Percentiles rank a stretch among this genome's conserved stretches.
Conservation (phyloP, 108 stramenopile species). For the Licmophora abbreviata region DNA sequence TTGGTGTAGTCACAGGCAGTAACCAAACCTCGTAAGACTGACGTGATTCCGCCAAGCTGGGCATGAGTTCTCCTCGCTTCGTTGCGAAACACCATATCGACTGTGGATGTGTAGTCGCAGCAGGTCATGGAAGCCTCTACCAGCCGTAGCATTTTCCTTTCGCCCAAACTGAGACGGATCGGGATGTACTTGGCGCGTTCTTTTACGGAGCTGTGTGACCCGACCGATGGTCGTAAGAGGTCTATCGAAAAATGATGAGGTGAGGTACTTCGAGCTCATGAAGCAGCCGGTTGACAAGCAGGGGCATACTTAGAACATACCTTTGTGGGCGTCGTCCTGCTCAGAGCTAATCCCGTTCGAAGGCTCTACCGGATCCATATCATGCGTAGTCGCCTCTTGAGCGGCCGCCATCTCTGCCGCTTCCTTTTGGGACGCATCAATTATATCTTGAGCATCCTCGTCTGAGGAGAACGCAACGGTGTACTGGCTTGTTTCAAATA, state of each 20-base stretch:
- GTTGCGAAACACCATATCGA: conserved; percentile 41
- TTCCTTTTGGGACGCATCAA: conserved; percentile 24
- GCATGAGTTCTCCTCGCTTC: conserved; percentile 21
- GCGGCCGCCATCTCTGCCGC: background rate
- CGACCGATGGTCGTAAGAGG: conserved; percentile 4
- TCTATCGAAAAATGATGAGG: too few species aligned
- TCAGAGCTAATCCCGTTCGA: background rate
- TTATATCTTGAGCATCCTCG: conserved; percentile 18
- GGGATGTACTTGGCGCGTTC: conserved; percentile 76
- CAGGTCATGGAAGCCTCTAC: conserved; percentile 61
- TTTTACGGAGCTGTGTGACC: conserved; percentile 20
- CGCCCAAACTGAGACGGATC: conserved; percentile 46
- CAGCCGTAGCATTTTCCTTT: conserved; percentile 58
- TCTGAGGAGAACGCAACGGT: conserved; percentile 17
- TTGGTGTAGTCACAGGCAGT: conserved; percentile 43
- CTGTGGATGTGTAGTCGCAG: conserved; percentile 51
- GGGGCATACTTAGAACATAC: too few species aligned
- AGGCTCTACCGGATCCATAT: background rate
- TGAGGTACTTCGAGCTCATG: too few species aligned
- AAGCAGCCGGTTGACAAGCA: too few species aligned
- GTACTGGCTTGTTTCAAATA: conserved; percentile 34
- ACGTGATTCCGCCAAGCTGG: conserved; percentile 41
- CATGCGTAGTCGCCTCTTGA: background rate
- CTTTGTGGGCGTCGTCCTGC: background rate
- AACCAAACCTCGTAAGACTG: conserved; percentile 56